Base-by-base conservation (phyloP, 2,329 filamentous ascomycete genomes). In the Fusarium lyarnte region DNA sequence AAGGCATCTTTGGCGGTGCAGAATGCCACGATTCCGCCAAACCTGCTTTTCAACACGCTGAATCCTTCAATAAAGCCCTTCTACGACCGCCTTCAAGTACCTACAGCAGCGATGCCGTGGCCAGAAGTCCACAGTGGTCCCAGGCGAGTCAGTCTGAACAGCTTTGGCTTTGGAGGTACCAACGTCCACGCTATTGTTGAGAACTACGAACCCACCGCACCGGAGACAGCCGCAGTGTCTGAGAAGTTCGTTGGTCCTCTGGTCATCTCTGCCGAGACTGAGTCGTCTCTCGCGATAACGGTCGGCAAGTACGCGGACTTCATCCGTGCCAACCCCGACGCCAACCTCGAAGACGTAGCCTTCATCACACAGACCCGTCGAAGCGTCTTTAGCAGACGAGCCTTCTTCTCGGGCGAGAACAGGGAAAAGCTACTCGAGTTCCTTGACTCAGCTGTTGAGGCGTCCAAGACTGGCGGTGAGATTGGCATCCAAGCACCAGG, bases 41-140 rank as follows among this genome's bases (percentile, higher is more conserved):
- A 86, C 70, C 77, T 83, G 46, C 82, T 85, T 69, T 86, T 86
- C 78, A 83, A 86, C 73, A 71, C 81, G 7, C 82, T 84, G 4
- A 87, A 87, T 60, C 81, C 81, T 33, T 83, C 82, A 76, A 57
- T 70, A 11, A n/a, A 42, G 3, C 68, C 63, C 0, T 72, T 54
- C n/a, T 74, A 72, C 43, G 62, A 63, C 33, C 53, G 63, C 17
- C 55, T 76, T 5, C 53, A 74, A 29, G 60, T 77, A 27, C 68
- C 74, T 5, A 72, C 63, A 12, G 41, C 49, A 23, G 42, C 45
- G 5, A n/a, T 61, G 8, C 55, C 66, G 1, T 74, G 71, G 71
- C 71, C 69, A 9, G 16, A 66, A n/a, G 16, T 69, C 6, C n/a
- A 17, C 0, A 23, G 25, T 8, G 60, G 62, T 3, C 63, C 69